Conservation (phyloP, 495 filamentous ascomycete species). For the Cercophora samala region DNA sequence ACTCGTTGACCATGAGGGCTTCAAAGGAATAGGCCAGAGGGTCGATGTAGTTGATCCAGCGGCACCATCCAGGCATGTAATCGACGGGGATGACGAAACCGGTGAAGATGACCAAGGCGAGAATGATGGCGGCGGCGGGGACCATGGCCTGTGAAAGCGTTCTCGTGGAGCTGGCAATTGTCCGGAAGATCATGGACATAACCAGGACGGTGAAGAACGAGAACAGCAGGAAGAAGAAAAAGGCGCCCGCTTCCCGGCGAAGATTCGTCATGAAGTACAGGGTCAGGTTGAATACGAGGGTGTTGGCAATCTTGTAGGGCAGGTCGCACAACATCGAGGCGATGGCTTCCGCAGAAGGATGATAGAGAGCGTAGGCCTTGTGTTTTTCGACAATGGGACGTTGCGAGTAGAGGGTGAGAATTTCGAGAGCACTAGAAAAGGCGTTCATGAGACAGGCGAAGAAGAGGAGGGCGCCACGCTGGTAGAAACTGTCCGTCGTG, state of each 20-base stretch:
- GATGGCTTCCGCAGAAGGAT: conserved; percentile 82
- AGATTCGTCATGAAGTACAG: conserved; percentile 88
- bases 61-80: conserved; percentile 78
- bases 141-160: conserved; percentile 82
- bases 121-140: conserved; percentile 75
- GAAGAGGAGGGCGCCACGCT: conserved; percentile 78
- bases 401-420: conserved; percentile 80
- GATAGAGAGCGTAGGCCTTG: conserved; percentile 83
- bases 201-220: conserved; percentile 61
- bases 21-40: conserved; percentile 87
- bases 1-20: conserved; percentile 87
- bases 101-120: conserved; percentile 81
- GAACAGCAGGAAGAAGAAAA: conserved; percentile 77
- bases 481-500: conserved; percentile 68
- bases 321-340: conserved; percentile 79
- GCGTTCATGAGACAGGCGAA: conserved; percentile 86
- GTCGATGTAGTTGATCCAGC: conserved; percentile 85
- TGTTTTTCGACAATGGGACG: conserved; percentile 93
- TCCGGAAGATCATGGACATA: conserved; percentile 82
- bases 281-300: conserved; percentile 60
- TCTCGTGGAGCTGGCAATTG: conserved; percentile 73
- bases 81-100: conserved; percentile 78
- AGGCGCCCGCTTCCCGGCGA: conserved; percentile 70
- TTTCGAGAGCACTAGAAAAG: conserved; percentile 74
- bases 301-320: conserved; percentile 60